These are phyloP conservation scores for Torulaspora maleeae DNA, from an alignment of 805 yeast species.

Conservation along the genomic window DNA sequence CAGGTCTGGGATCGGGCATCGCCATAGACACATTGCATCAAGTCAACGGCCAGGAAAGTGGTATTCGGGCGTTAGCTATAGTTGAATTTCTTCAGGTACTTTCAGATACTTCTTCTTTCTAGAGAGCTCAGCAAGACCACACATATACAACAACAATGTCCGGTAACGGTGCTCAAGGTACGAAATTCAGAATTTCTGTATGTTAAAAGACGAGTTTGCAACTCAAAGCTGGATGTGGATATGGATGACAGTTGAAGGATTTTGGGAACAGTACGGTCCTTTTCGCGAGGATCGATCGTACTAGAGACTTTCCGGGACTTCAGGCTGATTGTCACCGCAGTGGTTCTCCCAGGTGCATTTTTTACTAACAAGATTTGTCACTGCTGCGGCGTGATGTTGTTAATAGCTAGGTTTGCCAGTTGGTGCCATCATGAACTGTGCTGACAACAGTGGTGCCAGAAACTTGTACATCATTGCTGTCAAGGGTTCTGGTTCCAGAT, in stretches of 20 bases:
- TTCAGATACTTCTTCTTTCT: background rate
- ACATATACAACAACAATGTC: constrained; percentile 53
- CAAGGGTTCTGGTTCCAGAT: constrained; percentile 99
- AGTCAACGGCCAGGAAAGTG: background rate
- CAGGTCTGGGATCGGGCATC: constrained; percentile 1
- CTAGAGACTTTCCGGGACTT: no score
- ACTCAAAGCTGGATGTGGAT: no score
- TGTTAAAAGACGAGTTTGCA: constrained; percentile 39
- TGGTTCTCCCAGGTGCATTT: background rate
- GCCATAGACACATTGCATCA: constrained; percentile 2
- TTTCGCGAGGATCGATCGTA: no score
- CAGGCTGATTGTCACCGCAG: background rate
- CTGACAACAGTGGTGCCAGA: constrained; percentile 99
- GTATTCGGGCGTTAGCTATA: background rate
- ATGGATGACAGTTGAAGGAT: no score
- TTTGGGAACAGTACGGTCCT: no score
- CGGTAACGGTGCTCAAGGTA: constrained; percentile 97
- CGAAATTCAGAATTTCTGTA: constrained; percentile 99
- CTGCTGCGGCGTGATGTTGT: constrained; percentile 7
- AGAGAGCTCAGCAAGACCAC: constrained; percentile 11
- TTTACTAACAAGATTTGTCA: constrained; percentile 19
- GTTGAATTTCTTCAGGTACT: background rate
- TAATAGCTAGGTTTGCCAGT: constrained; percentile 94
- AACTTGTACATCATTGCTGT: constrained; percentile 98
- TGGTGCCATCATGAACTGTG: constrained; percentile 99